Evolutionary conservation across 139 green algal genomes (phyloP).

Genomic region (Tetraselmis striata): DNA sequence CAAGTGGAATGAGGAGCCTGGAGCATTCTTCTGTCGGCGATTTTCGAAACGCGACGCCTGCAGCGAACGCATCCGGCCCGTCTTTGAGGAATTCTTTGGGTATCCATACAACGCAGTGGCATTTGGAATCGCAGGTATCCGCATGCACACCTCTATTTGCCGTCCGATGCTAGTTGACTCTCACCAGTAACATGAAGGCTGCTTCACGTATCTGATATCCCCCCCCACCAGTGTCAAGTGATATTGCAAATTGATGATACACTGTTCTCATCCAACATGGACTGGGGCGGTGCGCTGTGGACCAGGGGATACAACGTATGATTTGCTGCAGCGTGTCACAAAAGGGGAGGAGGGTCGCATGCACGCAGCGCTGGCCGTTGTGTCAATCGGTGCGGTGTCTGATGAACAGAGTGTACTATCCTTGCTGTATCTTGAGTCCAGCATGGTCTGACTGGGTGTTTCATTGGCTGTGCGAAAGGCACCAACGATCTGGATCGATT

Average conservation of each 20-base stretch:
- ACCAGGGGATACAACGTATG: not conserved
- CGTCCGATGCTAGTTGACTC: not conserved
- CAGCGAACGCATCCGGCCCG: not conserved
- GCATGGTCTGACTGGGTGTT: too few species aligned
- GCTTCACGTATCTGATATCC: not conserved
- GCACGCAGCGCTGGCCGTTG: not conserved
- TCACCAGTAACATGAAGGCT: not conserved
- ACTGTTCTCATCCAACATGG: too few species aligned
- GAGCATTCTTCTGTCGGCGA: not conserved
- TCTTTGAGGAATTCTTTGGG: not conserved
- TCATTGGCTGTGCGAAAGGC: too few species aligned
- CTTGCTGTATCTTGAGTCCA: too few species aligned
- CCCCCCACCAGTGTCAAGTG: not conserved
- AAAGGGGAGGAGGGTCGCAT: not conserved
- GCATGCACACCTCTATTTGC: not conserved
- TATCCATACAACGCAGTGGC: not conserved
- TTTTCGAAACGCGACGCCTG: not conserved
- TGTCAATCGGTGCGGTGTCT: too few species aligned
- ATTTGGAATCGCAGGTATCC: not conserved
- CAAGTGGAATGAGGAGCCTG: not conserved
- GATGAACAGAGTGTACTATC: too few species aligned
- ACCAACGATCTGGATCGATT: not conserved
- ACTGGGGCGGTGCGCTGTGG: too few species aligned
- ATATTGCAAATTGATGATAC: not conserved
- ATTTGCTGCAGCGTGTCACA: not conserved